phyloP scores from a whole-genome alignment of 495 filamentous ascomycete genomes.

The Penicillium argentinense region DNA sequence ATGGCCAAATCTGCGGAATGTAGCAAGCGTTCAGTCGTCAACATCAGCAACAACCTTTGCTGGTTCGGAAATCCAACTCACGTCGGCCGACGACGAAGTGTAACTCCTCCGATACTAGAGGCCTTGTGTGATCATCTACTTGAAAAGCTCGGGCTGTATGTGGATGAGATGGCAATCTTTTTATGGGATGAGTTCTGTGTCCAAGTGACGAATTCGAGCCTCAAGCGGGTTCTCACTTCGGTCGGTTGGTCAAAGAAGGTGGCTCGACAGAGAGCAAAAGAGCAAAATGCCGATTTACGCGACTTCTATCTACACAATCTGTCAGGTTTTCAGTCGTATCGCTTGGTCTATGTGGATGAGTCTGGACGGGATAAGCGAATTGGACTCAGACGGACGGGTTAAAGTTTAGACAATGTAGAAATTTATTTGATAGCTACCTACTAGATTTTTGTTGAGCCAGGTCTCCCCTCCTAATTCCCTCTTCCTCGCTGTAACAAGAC shows the following conservation, averaged over 20 bases:
- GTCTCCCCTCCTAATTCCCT: no score
- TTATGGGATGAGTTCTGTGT: constrained; percentile 35
- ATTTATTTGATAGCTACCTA: no score
- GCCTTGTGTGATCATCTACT: constrained; percentile 24
- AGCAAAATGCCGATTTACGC: constrained; percentile 31
- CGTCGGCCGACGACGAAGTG: constrained; percentile 16
- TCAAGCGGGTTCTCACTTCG: constrained; percentile 23
- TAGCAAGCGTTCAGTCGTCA: constrained; percentile 20
- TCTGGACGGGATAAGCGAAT: constrained; percentile 26
- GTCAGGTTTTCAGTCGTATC: constrained; percentile 17
- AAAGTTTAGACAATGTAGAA: no score
- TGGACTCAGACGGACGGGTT: constrained; percentile 24
- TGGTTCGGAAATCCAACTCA: constrained; percentile 24
- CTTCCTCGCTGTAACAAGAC: no score
- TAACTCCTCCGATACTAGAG: constrained; percentile 29
- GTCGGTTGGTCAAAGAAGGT: constrained; percentile 31
- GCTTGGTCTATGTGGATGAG: no score
- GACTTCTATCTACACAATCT: constrained; percentile 34
- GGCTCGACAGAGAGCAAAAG: constrained; percentile 26
- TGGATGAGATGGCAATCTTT: constrained; percentile 15
- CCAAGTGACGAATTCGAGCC: constrained; percentile 18
- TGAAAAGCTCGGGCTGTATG: constrained; percentile 14
- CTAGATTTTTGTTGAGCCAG: no score
- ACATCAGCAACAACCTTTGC: constrained; percentile 24
- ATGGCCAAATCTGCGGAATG: constrained; percentile 26